Conservation (phyloP, 2,329 filamentous ascomycete species). For the Hypoxylon sp. region DNA sequence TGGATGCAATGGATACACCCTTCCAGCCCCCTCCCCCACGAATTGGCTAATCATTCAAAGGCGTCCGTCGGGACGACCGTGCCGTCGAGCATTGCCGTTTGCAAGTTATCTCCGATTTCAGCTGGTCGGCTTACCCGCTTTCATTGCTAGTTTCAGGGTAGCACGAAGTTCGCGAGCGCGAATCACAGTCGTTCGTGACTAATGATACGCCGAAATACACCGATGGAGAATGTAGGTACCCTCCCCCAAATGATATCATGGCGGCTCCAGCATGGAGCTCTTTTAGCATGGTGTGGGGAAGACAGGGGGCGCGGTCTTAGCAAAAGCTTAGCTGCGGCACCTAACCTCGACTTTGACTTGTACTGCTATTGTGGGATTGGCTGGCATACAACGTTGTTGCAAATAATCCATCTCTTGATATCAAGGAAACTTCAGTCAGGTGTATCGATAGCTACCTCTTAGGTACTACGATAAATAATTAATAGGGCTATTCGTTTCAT, state of each 20-base stretch:
- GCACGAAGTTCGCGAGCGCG: background rate
- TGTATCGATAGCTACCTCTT: too few relatives aligned
- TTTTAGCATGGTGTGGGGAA: constrained; percentile 11
- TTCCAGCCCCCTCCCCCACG: background rate
- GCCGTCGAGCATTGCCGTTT: background rate
- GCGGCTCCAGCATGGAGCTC: constrained; percentile 6
- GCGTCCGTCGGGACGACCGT: background rate
- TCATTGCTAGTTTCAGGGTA: background rate
- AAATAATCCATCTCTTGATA: background rate
- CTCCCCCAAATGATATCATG: constrained; percentile 19
- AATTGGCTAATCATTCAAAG: background rate
- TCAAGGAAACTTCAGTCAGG: too few relatives aligned
- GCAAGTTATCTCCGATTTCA: background rate
- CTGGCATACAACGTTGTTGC: background rate
- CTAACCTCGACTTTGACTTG: background rate
- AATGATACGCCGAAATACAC: constrained; percentile 10
- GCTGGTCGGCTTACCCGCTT: background rate
- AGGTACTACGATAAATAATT: background rate
- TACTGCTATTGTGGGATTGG: background rate
- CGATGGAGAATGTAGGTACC: constrained; percentile 1
- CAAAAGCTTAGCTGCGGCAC: constrained; percentile 17
- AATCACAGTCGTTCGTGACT: constrained; percentile 3
- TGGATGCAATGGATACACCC: background rate
- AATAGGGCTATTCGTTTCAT: background rate
- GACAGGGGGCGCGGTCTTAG: constrained; percentile 10